Percentiles rank a stretch among this genome's conserved stretches.
Conservation (phyloP, 805 yeast genomes). For the Candida manassasensis region DNA sequence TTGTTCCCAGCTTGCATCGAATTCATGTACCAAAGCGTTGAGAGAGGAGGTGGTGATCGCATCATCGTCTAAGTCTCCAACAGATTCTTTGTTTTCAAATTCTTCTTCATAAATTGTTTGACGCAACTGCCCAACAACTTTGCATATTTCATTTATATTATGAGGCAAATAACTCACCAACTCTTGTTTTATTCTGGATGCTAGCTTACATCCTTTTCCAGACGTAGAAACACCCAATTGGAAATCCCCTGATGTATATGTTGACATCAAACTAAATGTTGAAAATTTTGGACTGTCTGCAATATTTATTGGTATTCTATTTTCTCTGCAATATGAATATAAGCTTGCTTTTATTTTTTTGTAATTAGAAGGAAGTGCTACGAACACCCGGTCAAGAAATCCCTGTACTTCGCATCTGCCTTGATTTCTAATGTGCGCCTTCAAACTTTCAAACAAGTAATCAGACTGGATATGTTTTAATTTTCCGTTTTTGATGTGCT, state of each 20-base stretch:
- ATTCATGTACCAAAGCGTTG: slow-evolving; percentile 58
- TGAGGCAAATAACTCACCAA: slow-evolving; percentile 59
- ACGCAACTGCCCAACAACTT: slow-evolving; percentile 65
- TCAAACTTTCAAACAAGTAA: background rate
- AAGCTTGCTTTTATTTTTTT: slow-evolving; percentile 34
- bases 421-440: slow-evolving; percentile 42
- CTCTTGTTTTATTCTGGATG: slow-evolving; percentile 74
- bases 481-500: too few relatives aligned
- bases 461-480: too few relatives aligned
- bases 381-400: slow-evolving; percentile 74
- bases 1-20: slow-evolving; percentile 46
- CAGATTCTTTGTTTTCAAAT: slow-evolving; percentile 21
- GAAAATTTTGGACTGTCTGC: slow-evolving; percentile 71
- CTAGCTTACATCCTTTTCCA: slow-evolving; percentile 86
- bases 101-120: slow-evolving; percentile 48
- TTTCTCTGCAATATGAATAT: slow-evolving; percentile 46
- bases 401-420: slow-evolving; percentile 62
- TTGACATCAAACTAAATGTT: slow-evolving; percentile 71
- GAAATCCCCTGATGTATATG: slow-evolving; percentile 65
- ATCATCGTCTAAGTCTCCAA: slow-evolving; percentile 63
- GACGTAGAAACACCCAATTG: slow-evolving; percentile 81
- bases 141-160: slow-evolving; percentile 65
- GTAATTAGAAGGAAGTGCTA: slow-evolving; percentile 38
- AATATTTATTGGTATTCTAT: slow-evolving; percentile 79
- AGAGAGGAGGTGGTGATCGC: slow-evolving; percentile 53